Percentiles rank a stretch among this genome's conserved stretches.
phyloP scores from a whole-genome alignment of 345 rosid species.

The Pseudoturritis turrita region DNA sequence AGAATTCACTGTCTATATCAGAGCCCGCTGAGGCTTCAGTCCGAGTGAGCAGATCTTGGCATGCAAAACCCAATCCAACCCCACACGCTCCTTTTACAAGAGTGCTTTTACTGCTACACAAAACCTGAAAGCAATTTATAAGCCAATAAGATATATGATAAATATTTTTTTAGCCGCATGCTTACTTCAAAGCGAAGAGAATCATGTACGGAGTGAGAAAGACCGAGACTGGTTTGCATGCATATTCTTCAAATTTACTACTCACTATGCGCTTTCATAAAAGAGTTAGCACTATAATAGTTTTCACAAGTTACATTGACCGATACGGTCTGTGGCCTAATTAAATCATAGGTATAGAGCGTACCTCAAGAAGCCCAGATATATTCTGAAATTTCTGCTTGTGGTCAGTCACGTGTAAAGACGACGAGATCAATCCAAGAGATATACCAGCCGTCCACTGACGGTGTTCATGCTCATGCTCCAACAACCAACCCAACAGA shows the following conservation, averaged over 20 bases:
- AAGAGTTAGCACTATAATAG: background rate
- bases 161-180: background rate
- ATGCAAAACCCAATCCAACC: conserved; percentile 79
- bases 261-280: background rate
- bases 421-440: conserved; percentile 77
- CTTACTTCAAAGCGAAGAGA: background rate
- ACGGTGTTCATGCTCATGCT: conserved; percentile 84
- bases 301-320: background rate
- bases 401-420: conserved; percentile 79
- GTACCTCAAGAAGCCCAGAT: conserved; percentile 76
- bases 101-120: conserved; percentile 69
- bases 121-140: conserved; percentile 51
- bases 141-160: conserved; percentile 2
- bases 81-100: conserved; percentile 95
- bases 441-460: conserved; percentile 96
- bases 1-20: conserved; percentile 43
- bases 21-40: conserved; percentile 40
- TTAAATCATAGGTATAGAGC: background rate
- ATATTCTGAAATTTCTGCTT: conserved; percentile 71
- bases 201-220: background rate
- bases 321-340: background rate
- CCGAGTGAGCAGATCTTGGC: conserved; percentile 72
- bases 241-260: background rate
- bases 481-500: conserved; percentile 71
- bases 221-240: conserved; percentile 1